Base-by-base conservation (phyloP, 2,329 filamentous ascomycete species). In the Cryphonectria japonica region DNA sequence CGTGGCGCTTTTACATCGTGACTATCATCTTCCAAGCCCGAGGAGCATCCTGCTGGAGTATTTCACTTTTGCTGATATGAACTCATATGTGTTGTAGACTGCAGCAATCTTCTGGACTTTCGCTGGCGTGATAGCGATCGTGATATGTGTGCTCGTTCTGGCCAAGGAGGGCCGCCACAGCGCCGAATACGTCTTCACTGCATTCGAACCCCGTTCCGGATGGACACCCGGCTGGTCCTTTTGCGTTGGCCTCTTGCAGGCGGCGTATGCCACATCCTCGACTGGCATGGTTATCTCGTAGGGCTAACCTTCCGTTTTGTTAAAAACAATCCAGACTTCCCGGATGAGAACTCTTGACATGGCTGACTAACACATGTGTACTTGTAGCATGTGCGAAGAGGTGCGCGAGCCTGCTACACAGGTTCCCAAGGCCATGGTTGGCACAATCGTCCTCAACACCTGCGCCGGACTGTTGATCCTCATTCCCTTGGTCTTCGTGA, bases 261-360 rank as follows among this genome's bases (percentile, higher is more conserved):
- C 89, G 66, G 91, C 89, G 73, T 93, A 93, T 77, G 91, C 90
- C 62, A 93, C 91, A 19, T 93, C 91, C 4, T 92, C 91, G 22
- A 93, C 91, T 0, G 92, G 92, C 80, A 94, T 94, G 92, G 91
- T 94, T 71, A 91, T 93, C 78, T 92, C 89, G 89, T 91, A 82
- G 85, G 88, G 84, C 65, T 72, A 39, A 43, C 37, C 67, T 50
- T 37, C 46, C 32, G 63, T 46, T 65, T 43, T n/a, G 43, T 50
- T 22, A 50, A 50, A 46, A 22, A 50, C 34, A 34, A 34, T n/a
- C 41, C 61, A 43, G 61, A 64, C 61, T 29, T 19, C 37, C 41
- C 41, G 37, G 41, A n/a, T 16, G 61, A 43, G 39, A 37, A 2
- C 52, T 41, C 5, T n/a, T 34, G 37, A 70, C 32, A 34, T 57